A percentile compares a stretch with the other conserved stretches of the same genome.
phyloP scores from a whole-genome alignment of 2,329 filamentous ascomycete species.

The Metarhizium humberi region DNA sequence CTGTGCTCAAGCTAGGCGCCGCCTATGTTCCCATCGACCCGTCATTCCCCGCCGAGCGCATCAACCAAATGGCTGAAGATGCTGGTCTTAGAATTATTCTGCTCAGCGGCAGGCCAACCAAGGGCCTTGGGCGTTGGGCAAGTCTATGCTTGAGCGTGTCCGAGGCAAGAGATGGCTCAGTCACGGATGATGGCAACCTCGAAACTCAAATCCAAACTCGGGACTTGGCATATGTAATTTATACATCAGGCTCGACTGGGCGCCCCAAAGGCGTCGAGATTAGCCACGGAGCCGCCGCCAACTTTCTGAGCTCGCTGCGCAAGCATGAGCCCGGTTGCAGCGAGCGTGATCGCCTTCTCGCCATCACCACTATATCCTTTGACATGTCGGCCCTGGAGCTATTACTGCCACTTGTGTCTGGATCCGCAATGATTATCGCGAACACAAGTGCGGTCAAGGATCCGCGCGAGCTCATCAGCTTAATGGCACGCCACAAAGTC shows the following conservation, averaged over 20 bases:
- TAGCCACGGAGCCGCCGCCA: neutral
- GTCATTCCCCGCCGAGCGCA: neutral
- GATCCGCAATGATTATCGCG: neutral
- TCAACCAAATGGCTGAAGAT: neutral
- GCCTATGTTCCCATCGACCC: neutral
- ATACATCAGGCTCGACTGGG: conserved; percentile 14
- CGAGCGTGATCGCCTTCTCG: conserved; percentile 9
- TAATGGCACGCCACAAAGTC: neutral
- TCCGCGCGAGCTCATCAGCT: neutral
- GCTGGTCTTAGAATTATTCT: neutral
- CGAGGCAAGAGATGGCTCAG: neutral
- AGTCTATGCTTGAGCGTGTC: too few species aligned
- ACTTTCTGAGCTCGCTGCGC: neutral
- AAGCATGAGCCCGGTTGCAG: conserved; percentile 6
- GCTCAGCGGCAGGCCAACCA: neutral
- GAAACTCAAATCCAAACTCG: neutral
- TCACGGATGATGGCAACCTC: too few species aligned
- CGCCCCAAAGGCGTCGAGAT: conserved; percentile 1
- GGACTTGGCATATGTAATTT: neutral
- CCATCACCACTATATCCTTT: conserved; percentile 11
- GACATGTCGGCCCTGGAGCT: conserved; percentile 11
- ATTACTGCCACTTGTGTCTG: conserved; percentile 11
- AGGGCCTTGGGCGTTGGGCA: too few species aligned
- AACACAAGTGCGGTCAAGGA: neutral
- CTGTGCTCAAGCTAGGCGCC: neutral